A percentile compares a stretch with the other conserved stretches of the same genome.
phyloP scores from a whole-genome alignment of 1,284 basidiomycete species.

The Athelia sp. region DNA sequence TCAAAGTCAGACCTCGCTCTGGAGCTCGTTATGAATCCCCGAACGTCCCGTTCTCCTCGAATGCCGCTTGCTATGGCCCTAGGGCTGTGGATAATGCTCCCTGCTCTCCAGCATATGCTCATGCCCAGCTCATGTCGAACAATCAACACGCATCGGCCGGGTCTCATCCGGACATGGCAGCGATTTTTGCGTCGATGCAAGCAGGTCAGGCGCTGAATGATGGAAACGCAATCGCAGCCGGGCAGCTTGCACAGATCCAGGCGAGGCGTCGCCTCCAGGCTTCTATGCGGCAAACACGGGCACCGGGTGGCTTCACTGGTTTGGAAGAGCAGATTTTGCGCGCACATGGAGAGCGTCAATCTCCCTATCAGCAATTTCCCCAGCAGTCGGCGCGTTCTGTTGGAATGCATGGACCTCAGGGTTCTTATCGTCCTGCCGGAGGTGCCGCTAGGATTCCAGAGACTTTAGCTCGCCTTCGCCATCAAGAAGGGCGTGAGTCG shows the following conservation, averaged over 20 bases:
- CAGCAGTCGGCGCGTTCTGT: slow-evolving; percentile 23
- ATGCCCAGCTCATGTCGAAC: slow-evolving; percentile 3
- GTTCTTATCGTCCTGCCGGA: slow-evolving; percentile 5
- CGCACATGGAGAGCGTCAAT: slow-evolving; percentile 30
- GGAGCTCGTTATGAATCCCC: background rate
- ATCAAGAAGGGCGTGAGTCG: background rate
- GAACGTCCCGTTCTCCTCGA: background rate
- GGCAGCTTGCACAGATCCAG: background rate
- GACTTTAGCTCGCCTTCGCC: slow-evolving; percentile 6
- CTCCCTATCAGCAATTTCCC: slow-evolving; percentile 12
- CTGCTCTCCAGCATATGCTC: slow-evolving; percentile 18
- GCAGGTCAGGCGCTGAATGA: slow-evolving; percentile 18
- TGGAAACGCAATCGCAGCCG: background rate
- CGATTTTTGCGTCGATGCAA: slow-evolving; percentile 33
- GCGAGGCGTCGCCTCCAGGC: background rate
- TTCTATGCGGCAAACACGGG: slow-evolving; percentile 18
- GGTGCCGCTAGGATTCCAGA: slow-evolving; percentile 9
- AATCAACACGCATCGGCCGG: slow-evolving; percentile 7
- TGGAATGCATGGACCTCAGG: slow-evolving; percentile 30
- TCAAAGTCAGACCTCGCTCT: background rate
- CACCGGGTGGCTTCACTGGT: slow-evolving; percentile 58
- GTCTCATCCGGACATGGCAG: slow-evolving; percentile 33
- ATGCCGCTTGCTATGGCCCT: background rate
- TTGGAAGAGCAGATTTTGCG: slow-evolving; percentile 64
- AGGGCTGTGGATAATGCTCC: slow-evolving; percentile 7